A percentile compares a stretch with the other conserved stretches of the same genome.
phyloP scores from a whole-genome alignment of 176 grass and related monocot species.

The Zea luxurians region DNA sequence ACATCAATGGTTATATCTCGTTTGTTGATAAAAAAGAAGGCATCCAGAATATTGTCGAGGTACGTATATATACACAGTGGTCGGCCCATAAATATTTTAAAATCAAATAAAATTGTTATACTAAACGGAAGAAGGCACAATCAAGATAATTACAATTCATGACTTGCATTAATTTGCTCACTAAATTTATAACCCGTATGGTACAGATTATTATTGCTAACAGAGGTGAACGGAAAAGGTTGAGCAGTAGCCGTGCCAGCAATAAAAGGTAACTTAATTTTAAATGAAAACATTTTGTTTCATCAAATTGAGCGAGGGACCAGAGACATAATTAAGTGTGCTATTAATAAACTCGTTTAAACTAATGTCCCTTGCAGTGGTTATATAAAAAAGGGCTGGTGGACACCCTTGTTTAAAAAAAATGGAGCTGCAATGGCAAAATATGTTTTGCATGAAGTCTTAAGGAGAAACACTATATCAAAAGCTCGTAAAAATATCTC shows the following conservation, averaged over 20 bases:
- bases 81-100: background rate
- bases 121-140: background rate
- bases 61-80: constrained; percentile 22
- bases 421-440: constrained; percentile 60
- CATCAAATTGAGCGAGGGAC: no score
- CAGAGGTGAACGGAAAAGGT: constrained; percentile 39
- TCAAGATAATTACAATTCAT: background rate
- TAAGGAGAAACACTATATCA: constrained; percentile 62
- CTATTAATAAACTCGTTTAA: background rate
- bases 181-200: background rate
- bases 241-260: background rate
- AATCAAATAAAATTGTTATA: background rate
- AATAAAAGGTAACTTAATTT: constrained; percentile 30
- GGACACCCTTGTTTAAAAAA: constrained; percentile 62
- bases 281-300: background rate
- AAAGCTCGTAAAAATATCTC: constrained; percentile 79
- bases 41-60: constrained; percentile 71
- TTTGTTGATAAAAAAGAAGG: constrained; percentile 71
- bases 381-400: constrained; percentile 49
- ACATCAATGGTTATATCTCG: constrained; percentile 75
- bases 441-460: constrained; percentile 64
- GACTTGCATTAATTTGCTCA: background rate
- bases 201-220: constrained; percentile 65
- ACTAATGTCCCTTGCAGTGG: background rate
- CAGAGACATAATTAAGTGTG: background rate